phyloP scores from a whole-genome alignment of 345 rosid genomes.

The Salix purpurea region DNA sequence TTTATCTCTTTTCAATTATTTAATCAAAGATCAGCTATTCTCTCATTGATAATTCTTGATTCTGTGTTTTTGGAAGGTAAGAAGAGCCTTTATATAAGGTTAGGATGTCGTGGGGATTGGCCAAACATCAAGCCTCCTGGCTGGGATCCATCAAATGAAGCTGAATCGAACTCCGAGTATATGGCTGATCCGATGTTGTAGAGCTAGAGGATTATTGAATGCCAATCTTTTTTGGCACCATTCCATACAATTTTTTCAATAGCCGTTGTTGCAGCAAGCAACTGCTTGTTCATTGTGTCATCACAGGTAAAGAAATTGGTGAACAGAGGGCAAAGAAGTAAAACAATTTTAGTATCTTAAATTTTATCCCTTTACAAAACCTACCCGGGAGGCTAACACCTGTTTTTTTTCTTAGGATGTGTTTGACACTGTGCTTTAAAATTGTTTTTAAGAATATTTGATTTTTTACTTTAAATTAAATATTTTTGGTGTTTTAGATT shows the following conservation, averaged over 20 bases:
- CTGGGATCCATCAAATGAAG: slow-evolving; percentile 59
- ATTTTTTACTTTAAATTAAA: too few species aligned
- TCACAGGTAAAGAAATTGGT: too few species aligned
- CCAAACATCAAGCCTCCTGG: slow-evolving; percentile 81
- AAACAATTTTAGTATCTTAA: too few species aligned
- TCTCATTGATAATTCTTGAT: background rate
- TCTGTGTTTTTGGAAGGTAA: slow-evolving; percentile 40
- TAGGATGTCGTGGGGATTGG: slow-evolving; percentile 90
- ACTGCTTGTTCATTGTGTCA: too few species aligned
- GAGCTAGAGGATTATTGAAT: background rate
- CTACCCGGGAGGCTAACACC: too few species aligned
- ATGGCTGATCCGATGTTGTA: background rate
- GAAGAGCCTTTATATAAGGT: slow-evolving; percentile 79
- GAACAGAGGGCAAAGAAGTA: too few species aligned
- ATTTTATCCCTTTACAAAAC: too few species aligned
- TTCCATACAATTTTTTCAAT: background rate
- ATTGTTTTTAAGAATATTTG: too few species aligned
- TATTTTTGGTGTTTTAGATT: too few species aligned
- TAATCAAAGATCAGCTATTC: background rate
- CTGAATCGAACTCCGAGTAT: slow-evolving; percentile 15
- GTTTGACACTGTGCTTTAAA: too few species aligned
- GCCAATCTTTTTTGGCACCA: background rate
- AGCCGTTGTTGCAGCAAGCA: too few species aligned
- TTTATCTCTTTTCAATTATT: background rate
- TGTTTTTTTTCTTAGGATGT: too few species aligned